Conservation (phyloP, 139 green algal genomes). For the Ettlia oleoabundans region DNA sequence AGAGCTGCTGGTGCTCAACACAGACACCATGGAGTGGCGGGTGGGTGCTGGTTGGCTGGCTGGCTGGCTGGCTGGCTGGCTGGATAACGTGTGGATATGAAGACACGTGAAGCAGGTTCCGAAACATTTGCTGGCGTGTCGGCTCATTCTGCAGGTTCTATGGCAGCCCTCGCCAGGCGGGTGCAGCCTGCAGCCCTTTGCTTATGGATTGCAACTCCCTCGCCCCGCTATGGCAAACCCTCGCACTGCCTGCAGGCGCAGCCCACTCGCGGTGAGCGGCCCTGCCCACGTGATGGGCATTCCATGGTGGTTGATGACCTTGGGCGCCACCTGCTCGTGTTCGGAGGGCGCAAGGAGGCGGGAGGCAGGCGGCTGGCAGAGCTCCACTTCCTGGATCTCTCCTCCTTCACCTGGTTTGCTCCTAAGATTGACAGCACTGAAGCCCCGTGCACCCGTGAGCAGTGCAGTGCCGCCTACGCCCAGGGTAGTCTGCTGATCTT, state of each 20-base stretch:
- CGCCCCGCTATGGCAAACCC: background rate
- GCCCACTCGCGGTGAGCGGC: slow-evolving; percentile 65
- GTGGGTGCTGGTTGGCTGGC: background rate
- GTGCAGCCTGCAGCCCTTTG: no score
- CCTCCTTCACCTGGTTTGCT: slow-evolving; percentile 53
- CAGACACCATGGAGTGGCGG: slow-evolving; percentile 17
- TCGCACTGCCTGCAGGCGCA: slow-evolving; percentile 30
- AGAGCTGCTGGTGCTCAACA: slow-evolving; percentile 23
- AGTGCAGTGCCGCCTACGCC: slow-evolving; percentile 61
- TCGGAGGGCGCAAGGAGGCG: slow-evolving; percentile 72
- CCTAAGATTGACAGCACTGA: slow-evolving; percentile 49
- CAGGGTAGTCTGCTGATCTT: slow-evolving; percentile 79
- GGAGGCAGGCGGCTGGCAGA: slow-evolving; percentile 77
- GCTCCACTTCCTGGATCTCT: slow-evolving; percentile 82
- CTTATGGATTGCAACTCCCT: no score
- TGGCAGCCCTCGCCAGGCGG: no score
- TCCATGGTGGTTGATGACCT: slow-evolving; percentile 45
- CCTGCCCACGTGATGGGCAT: slow-evolving; percentile 63
- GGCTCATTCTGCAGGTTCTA: no score
- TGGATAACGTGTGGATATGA: background rate
- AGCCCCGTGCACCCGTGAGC: slow-evolving; percentile 61
- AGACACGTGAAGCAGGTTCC: no score
- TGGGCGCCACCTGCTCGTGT: slow-evolving; percentile 69
- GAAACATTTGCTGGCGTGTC: no score
- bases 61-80: background rate